Evolutionary conservation across 148 eudicot species (phyloP).

Genomic region (Rhododendron griersonianum): DNA sequence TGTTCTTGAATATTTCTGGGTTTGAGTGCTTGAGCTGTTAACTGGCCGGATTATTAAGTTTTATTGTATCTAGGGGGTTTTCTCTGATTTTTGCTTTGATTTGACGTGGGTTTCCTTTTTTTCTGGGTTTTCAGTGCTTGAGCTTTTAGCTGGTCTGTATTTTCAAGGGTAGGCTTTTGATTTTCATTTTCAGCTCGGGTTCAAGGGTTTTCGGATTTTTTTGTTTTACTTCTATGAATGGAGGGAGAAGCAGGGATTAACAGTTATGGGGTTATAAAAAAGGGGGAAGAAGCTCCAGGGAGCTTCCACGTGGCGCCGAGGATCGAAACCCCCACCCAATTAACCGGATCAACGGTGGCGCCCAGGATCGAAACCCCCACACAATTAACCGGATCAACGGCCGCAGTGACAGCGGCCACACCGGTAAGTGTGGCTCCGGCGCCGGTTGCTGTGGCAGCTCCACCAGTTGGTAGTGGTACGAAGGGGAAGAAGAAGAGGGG

Average conservation of each 20-base stretch:
- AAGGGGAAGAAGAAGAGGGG: slow-evolving; percentile 69
- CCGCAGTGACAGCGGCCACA: slow-evolving; percentile 25
- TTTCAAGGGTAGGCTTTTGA: slow-evolving; percentile 18
- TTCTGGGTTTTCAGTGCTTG: slow-evolving; percentile 8
- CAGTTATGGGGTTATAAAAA: slow-evolving; percentile 37
- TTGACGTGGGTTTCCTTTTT: not conserved
- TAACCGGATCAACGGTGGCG: slow-evolving; percentile 38
- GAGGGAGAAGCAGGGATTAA: slow-evolving; percentile 55
- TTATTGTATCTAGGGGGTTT: not conserved
- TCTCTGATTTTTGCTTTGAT: not conserved
- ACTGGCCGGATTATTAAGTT: not conserved
- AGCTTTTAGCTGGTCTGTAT: not conserved
- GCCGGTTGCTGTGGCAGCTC: slow-evolving; percentile 21
- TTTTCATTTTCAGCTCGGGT: slow-evolving; percentile 19
- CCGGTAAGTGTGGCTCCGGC: slow-evolving; percentile 27
- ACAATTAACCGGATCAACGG: slow-evolving; percentile 35
- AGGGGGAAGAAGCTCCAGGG: slow-evolving; percentile 40
- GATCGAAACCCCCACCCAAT: slow-evolving; percentile 37
- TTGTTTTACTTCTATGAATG: slow-evolving; percentile 34
- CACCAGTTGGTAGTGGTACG: slow-evolving; percentile 27
- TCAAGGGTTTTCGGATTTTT: slow-evolving; percentile 20
- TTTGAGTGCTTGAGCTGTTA: not conserved
- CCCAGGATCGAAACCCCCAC: slow-evolving; percentile 40
- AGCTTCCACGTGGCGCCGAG: slow-evolving; percentile 36
- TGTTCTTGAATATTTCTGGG: not conserved